phyloP scores from a whole-genome alignment of 257 asterid genomes.

The Solanum lycopersicoides region DNA sequence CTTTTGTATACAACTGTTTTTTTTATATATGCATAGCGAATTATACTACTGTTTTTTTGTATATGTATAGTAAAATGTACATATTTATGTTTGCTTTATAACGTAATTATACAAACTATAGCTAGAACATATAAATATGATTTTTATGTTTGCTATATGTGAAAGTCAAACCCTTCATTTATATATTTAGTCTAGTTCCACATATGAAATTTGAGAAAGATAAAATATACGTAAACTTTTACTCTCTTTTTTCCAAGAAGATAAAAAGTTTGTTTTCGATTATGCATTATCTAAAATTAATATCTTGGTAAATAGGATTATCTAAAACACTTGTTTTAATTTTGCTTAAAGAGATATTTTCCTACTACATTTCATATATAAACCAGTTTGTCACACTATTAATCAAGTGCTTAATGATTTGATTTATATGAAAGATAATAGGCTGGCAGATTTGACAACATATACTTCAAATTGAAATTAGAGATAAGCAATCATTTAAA shows the following conservation, averaged over 20 bases:
- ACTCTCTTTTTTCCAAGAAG: too few species aligned
- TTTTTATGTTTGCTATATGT: too few species aligned
- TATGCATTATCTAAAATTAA: background rate
- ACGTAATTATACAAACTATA: too few species aligned
- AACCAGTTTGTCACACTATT: background rate
- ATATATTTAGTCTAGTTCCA: too few species aligned
- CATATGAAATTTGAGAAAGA: background rate
- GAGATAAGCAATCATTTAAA: background rate
- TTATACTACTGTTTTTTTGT: too few species aligned
- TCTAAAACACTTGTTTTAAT: background rate
- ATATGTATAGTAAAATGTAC: too few species aligned
- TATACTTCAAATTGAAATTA: background rate
- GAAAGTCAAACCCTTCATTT: too few species aligned
- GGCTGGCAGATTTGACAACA: background rate
- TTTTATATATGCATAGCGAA: too few species aligned
- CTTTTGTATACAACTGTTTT: too few species aligned
- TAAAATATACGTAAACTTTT: fast-evolving
- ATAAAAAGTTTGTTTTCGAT: too few species aligned
- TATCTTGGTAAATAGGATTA: background rate
- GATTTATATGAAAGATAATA: background rate
- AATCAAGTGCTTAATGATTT: background rate
- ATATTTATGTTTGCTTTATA: too few species aligned
- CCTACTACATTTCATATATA: background rate
- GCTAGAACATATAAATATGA: too few species aligned
- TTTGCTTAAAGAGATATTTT: background rate